These are phyloP conservation scores for Boletales sp. DNA, from an alignment of 768 basidiomycete species.

Conservation along the genomic window DNA sequence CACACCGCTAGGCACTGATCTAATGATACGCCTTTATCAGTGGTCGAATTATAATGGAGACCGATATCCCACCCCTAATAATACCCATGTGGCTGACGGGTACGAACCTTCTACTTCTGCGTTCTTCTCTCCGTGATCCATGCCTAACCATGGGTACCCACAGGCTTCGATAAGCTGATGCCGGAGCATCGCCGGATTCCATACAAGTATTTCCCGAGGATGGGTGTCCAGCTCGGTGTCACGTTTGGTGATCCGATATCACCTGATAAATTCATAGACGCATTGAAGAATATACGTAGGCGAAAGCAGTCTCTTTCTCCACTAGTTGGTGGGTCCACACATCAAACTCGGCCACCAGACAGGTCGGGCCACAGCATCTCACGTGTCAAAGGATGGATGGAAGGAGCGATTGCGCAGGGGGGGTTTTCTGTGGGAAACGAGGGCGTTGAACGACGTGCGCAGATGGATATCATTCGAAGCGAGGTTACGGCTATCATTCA, in stretches of 20 bases:
- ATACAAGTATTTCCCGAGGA: slow-evolving; percentile 64
- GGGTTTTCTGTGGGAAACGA: slow-evolving; percentile 5
- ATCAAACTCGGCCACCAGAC: background rate
- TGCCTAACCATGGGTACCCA: background rate
- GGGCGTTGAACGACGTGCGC: slow-evolving; percentile 10
- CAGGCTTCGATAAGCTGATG: slow-evolving; percentile 87
- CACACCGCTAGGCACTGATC: background rate
- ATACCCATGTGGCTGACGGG: slow-evolving; percentile 96
- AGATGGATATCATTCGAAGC: slow-evolving; percentile 43
- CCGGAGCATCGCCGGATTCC: slow-evolving; percentile 79
- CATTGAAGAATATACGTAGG: slow-evolving; percentile 14
- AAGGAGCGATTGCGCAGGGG: background rate
- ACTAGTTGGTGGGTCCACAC: background rate
- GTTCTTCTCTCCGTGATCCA: background rate
- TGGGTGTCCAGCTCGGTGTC: slow-evolving; percentile 62
- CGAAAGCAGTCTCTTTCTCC: background rate
- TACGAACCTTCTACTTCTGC: slow-evolving; percentile 17
- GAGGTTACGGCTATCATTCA: slow-evolving; percentile 55
- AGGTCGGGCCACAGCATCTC: background rate
- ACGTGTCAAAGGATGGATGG: slow-evolving; percentile 14
- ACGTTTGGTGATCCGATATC: slow-evolving; percentile 78
- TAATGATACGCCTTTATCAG: slow-evolving; percentile 35
- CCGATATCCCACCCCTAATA: slow-evolving; percentile 62
- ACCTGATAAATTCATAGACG: slow-evolving; percentile 31
- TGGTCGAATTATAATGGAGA: slow-evolving; percentile 78